phyloP scores from a whole-genome alignment of 108 stramenopile species.

The Hondaea fermentalgiana region DNA sequence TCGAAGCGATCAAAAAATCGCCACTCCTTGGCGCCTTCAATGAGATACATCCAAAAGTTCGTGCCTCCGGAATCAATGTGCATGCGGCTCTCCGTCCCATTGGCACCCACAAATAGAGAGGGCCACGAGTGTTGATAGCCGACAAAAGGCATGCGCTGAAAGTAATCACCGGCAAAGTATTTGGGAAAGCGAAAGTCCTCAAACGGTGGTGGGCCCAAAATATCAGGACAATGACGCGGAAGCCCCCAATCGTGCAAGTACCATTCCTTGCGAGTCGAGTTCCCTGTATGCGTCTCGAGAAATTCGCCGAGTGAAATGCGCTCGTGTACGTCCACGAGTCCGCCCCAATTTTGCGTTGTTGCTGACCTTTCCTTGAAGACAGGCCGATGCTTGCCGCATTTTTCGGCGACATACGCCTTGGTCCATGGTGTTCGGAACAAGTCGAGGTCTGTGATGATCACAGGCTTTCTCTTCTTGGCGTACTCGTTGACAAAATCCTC shows the following conservation, averaged over 20 bases:
- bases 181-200: not conserved
- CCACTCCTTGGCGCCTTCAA: conserved; percentile 19
- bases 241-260: not conserved
- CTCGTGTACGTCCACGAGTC: not conserved
- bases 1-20: not conserved
- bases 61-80: conserved; percentile 10
- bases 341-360: not conserved
- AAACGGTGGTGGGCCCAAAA: not conserved
- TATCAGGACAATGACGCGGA: not conserved
- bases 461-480: not conserved
- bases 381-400: not conserved
- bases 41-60: conserved; percentile 19
- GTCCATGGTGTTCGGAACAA: not conserved
- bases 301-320: not conserved
- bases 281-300: not conserved
- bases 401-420: not conserved
- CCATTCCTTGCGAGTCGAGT: not conserved
- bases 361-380: not conserved
- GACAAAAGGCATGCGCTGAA: conserved; percentile 10
- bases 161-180: conserved; percentile 4
- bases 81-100: not conserved
- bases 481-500: not conserved
- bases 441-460: not conserved
- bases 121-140: conserved; percentile 20
- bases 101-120: conserved; percentile 14